Base-by-base conservation (phyloP, 1,284 basidiomycete genomes). In the Cryptococcus floricola region DNA sequence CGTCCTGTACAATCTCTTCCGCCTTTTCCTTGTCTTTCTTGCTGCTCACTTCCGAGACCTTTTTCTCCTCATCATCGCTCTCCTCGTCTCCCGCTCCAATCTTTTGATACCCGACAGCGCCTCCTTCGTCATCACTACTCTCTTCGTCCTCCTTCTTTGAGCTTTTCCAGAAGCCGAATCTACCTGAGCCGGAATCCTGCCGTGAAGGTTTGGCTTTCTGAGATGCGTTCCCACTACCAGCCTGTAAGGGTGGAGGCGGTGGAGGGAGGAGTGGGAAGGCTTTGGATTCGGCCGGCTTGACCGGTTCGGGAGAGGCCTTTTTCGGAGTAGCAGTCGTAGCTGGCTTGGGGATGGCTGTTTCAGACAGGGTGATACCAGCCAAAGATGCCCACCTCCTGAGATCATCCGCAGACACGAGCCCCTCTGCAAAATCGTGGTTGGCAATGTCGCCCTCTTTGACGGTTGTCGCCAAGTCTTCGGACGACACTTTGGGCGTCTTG, bases 251-350 rank as follows among this genome's bases (percentile, higher is more conserved):
- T 5, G 62, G 54, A 23, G 60, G 68, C 1, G 71, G 71, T 6
- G 71, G 70, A 1, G 71, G 63, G 2, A 70, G 45, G 8, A 67
- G 52, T 0, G 71, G 71, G 41, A 71, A 61, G 1, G 68, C 46
- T 31, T 60, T 69, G 18, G 57, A 27, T 13, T 49, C 44, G 18
- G 54, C 48, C 34, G 50, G 27, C 3, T 59, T 25, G 5, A n/a
- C 42, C 4, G 57, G 46, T 46, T 28, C 43, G 25, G 53, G 50
- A 16, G 51, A 18, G 31, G 31, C 31, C 31, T 34, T 34, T 34
- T 34, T 34, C 8, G 47, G 37, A 13, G 48, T 42, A 10, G 37
- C 27, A 18, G 23, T 2, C 5, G 42, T n/a, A 2, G 25, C 19
- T 16, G 58, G 27, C 10, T 53, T 10, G 18, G 52, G 9, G 43